A percentile compares a stretch with the other conserved stretches of the same genome.
Conservation (phyloP, 345 rosid species). For the Aegle marmelos region DNA sequence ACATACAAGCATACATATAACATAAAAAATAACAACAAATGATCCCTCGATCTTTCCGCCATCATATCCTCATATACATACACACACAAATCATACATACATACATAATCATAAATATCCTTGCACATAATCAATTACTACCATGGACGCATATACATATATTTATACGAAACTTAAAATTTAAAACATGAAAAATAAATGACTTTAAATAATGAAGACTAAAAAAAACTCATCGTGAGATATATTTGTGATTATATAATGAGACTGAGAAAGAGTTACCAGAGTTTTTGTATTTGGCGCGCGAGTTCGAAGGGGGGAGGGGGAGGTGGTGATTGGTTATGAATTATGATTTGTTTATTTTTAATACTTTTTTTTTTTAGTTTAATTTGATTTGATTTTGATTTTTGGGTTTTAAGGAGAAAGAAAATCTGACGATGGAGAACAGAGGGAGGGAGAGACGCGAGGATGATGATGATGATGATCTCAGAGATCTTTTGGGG, state of each 20-base stretch:
- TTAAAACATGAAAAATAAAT: neutral
- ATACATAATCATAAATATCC: neutral
- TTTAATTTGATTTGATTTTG: neutral
- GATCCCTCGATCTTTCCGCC: neutral
- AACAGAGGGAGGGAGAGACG: constrained; percentile 14
- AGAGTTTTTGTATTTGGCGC: constrained; percentile 20
- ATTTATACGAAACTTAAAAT: neutral
- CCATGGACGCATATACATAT: too few species aligned
- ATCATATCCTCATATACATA: neutral
- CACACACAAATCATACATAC: neutral
- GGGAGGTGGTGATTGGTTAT: constrained; percentile 13
- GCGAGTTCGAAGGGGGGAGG: constrained; percentile 13
- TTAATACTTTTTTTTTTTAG: neutral
- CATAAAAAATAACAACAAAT: neutral
- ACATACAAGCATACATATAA: neutral
- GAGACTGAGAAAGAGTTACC: neutral
- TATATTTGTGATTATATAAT: neutral
- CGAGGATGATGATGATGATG: neutral
- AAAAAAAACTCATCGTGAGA: neutral
- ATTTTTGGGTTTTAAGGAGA: neutral
- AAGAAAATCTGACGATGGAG: constrained; percentile 51
- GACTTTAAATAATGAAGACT: neutral
- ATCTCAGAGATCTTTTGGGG: neutral
- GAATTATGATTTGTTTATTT: neutral
- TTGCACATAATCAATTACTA: too few species aligned